Evolutionary conservation across 305 asterid genomes (phyloP).

Genomic region (Solanum hybrid): DNA sequence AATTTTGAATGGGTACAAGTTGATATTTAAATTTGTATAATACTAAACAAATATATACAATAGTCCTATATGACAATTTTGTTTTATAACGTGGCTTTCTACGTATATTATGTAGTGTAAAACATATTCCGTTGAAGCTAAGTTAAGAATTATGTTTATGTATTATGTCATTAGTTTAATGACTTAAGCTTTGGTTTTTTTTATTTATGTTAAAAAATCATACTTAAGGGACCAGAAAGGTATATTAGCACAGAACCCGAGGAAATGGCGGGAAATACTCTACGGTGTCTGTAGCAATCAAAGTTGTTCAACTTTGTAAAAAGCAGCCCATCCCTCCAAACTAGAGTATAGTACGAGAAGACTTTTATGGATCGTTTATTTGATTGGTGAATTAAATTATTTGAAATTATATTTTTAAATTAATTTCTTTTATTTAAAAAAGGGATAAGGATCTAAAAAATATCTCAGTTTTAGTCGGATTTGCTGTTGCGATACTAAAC

Average conservation of each 20-base stretch:
- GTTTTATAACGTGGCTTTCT: no score
- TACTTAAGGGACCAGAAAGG: background rate
- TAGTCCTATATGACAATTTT: no score
- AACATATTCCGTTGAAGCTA: accelerated
- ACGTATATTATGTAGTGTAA: no score
- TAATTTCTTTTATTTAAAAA: background rate
- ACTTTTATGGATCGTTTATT: background rate
- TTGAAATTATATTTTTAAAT: background rate
- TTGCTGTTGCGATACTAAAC: no score
- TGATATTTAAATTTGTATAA: no score
- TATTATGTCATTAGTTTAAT: background rate
- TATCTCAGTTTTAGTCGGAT: no score
- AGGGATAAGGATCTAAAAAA: no score
- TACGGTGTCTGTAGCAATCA: background rate
- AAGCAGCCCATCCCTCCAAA: background rate
- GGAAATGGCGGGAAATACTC: background rate
- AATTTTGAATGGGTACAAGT: no score
- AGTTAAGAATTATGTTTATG: no score
- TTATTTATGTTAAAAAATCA: background rate
- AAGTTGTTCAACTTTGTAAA: background rate
- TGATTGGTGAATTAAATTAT: no score
- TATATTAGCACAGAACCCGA: background rate
- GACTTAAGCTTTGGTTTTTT: background rate
- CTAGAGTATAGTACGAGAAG: background rate
- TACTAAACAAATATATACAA: no score